Base-by-base conservation (phyloP, 345 rosid species). In the Lumnitzera littorea region DNA sequence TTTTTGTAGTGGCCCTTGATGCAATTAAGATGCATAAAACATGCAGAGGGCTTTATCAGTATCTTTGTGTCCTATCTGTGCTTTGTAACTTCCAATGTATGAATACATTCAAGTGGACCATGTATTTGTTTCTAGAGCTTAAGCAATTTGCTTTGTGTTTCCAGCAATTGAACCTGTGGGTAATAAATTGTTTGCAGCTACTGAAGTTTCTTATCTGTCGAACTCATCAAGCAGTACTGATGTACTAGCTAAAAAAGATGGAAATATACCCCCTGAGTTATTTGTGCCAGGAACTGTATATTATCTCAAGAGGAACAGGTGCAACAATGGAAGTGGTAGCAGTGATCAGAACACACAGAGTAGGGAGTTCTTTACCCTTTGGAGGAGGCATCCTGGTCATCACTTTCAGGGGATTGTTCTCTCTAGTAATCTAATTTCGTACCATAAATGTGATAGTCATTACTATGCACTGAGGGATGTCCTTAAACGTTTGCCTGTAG, bases 371-470 rank as follows among this genome's bases (percentile, higher is more conserved):
- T 94, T 78, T 73, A 84, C 78, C 9, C 86, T 90, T n/a, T 83
- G 84, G 95, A 84, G 77, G 75, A 79, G 97, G 75, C 75, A 78
- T 71, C 89, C 91, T 14, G 91, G 86, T 58, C 88, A 86, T 65
- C 97, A 94, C 73, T 86, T 86, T 69, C 95, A 84, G 77, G 82
- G 81, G 72, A 94, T 94, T 71, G 72, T 91, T 63, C 86, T 94
- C 43, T 79, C 97, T 4, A 77, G 83, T 76, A 90, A 88, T 76
- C 66, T 94, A 67, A 80, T 90, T 61, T 82, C 88, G 10, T 96
- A 91, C 64, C 99, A 94, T 67, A 86, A 80, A 73, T 94, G 97
- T 41, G 97, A 86, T 67, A 84, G 84, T 78, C 99, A 94, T 72
- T 83, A 82, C 76, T 82, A 75, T 5, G 97, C 96, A 1, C 67